These are phyloP conservation scores for Canavalia gladiata DNA, from an alignment of 306 rosid genomes.

Conservation along the genomic window DNA sequence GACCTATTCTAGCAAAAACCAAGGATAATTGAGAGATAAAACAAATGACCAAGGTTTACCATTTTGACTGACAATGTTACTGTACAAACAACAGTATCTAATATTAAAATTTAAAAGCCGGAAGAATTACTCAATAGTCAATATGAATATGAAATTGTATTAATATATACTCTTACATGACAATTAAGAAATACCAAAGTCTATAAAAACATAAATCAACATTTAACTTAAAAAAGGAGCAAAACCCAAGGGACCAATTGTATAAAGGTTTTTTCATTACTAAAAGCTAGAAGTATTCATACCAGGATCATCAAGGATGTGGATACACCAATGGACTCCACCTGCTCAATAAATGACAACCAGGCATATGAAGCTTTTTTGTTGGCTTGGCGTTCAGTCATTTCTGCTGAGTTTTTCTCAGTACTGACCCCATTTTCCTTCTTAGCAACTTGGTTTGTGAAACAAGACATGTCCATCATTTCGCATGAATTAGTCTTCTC, in stretches of 20 bases:
- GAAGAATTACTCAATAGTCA: background rate
- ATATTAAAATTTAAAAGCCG: background rate
- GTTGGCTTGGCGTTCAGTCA: constrained; percentile 48
- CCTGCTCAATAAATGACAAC: constrained; percentile 89
- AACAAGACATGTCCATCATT: constrained; percentile 47
- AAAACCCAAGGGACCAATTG: constrained; percentile 9
- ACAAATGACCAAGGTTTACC: background rate
- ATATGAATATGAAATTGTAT: background rate
- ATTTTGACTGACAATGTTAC: constrained; percentile 5
- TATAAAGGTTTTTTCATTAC: constrained; percentile 5
- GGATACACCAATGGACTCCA: constrained; percentile 77
- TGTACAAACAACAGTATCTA: constrained; percentile 18
- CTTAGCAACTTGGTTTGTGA: constrained; percentile 49
- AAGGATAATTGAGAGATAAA: background rate
- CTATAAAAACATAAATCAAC: constrained; percentile 28
- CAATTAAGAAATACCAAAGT: constrained; percentile 28
- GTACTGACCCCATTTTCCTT: constrained; percentile 52
- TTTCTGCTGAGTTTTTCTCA: constrained; percentile 55
- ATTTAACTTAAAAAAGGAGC: constrained; percentile 14
- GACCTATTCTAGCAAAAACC: background rate
- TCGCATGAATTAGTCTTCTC: constrained; percentile 61
- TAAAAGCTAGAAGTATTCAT: constrained; percentile 46
- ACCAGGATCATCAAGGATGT: constrained; percentile 89
- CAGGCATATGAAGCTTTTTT: constrained; percentile 74
- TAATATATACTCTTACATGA: background rate